A percentile compares a stretch with the other conserved stretches of the same genome.
Conservation (phyloP, 148 eudicot genomes). For the Nepenthes mirabilis region DNA sequence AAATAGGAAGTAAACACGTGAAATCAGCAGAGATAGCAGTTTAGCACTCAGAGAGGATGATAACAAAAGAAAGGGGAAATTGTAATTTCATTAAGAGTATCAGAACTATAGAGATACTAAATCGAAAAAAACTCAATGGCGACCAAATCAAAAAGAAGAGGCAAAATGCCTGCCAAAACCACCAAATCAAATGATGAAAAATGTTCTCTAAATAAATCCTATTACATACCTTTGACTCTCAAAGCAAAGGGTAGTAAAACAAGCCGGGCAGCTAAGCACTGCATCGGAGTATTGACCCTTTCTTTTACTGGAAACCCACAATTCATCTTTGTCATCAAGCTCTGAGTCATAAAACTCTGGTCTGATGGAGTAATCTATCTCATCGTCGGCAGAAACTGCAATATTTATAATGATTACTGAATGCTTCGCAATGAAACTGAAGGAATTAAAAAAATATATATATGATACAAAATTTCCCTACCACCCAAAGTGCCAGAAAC, state of each 20-base stretch:
- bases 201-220: neutral
- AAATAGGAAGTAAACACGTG: too few species aligned
- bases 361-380: slow-evolving; percentile 57
- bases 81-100: too few species aligned
- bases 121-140: too few species aligned
- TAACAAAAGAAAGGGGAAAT: too few species aligned
- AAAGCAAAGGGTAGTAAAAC: slow-evolving; percentile 72
- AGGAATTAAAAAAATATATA: too few species aligned
- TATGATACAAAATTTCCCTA: too few species aligned
- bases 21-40: too few species aligned
- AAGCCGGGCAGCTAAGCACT: slow-evolving; percentile 90
- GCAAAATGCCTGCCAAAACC: neutral
- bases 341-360: slow-evolving; percentile 84
- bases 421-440: too few species aligned
- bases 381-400: slow-evolving; percentile 83
- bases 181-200: neutral
- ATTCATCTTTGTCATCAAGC: slow-evolving; percentile 69
- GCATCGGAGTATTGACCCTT: slow-evolving; percentile 78
- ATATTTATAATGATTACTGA: neutral
- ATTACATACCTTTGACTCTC: slow-evolving; percentile 66
- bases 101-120: too few species aligned
- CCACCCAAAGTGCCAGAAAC: too few species aligned
- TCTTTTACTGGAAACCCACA: slow-evolving; percentile 58
- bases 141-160: neutral
- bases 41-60: too few species aligned